These are phyloP conservation scores for Excoecaria agallocha DNA, from an alignment of 345 rosid species.

Conservation along the genomic window DNA sequence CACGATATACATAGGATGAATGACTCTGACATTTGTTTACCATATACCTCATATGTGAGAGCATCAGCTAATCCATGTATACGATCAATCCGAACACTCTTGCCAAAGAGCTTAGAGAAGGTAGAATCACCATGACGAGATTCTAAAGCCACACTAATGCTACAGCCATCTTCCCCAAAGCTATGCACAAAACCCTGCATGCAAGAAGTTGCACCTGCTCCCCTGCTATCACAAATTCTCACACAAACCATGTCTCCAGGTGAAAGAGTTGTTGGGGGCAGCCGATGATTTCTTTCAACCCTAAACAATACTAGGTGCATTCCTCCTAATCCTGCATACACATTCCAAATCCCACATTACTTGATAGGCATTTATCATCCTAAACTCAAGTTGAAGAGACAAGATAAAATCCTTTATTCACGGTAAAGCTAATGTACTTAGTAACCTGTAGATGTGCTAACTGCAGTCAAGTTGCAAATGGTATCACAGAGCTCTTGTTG, in stretches of 20 bases:
- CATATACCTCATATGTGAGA: slow-evolving; percentile 82
- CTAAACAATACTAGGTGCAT: slow-evolving; percentile 87
- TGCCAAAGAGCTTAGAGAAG: slow-evolving; percentile 92
- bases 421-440: slow-evolving; percentile 14
- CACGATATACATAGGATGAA: neutral
- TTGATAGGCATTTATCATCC: neutral
- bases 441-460: slow-evolving; percentile 81
- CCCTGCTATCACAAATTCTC: slow-evolving; percentile 77
- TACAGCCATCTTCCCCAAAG: slow-evolving; percentile 94
- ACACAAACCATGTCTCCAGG: slow-evolving; percentile 99
- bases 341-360: slow-evolving; percentile 17
- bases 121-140: slow-evolving; percentile 97
- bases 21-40: slow-evolving; percentile 1
- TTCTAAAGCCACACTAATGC: slow-evolving; percentile 87
- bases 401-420: slow-evolving; percentile 11
- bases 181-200: slow-evolving; percentile 88
- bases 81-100: slow-evolving; percentile 86
- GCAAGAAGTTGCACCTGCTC: slow-evolving; percentile 85
- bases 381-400: slow-evolving; percentile 4
- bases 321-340: slow-evolving; percentile 80
- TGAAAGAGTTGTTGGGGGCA: slow-evolving; percentile 90
- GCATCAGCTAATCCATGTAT: slow-evolving; percentile 90
- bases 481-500: slow-evolving; percentile 97
- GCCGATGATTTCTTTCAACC: slow-evolving; percentile 76
- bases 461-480: slow-evolving; percentile 83